Percentiles rank a stretch among this genome's conserved stretches.
Evolutionary conservation across 768 basidiomycete species (phyloP).

Genomic region (Punctularia strigosozonata): DNA sequence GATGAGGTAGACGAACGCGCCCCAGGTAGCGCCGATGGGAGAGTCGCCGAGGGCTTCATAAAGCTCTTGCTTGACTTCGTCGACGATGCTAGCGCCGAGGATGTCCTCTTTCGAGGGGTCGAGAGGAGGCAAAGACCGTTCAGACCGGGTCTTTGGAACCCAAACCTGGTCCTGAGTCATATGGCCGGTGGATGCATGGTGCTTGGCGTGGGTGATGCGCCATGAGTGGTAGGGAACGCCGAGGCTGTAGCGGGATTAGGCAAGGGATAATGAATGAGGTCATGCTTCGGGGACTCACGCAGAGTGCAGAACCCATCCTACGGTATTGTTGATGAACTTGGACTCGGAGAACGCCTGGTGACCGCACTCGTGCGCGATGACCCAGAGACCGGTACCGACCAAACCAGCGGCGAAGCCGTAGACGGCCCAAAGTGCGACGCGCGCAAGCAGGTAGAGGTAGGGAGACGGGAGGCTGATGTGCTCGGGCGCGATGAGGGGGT

Average conservation of each 20-base stretch:
- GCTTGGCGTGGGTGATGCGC: constrained; percentile 89
- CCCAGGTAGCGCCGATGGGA: constrained; percentile 56
- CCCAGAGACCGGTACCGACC: constrained; percentile 89
- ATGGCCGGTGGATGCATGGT: constrained; percentile 91
- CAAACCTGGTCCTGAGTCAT: constrained; percentile 95
- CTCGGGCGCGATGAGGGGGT: constrained; percentile 47
- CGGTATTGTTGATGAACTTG: constrained; percentile 82
- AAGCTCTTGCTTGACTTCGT: constrained; percentile 60
- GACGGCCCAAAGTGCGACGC: constrained; percentile 62
- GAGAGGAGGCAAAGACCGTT: constrained; percentile 51
- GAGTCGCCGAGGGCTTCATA: constrained; percentile 88
- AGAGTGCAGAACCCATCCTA: constrained; percentile 90
- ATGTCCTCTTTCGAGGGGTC: constrained; percentile 58
- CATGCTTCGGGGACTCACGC: constrained; percentile 35
- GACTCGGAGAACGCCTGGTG: constrained; percentile 95
- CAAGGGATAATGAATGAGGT: constrained; percentile 2
- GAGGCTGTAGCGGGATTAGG: constrained; percentile 38
- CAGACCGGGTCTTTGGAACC: constrained; percentile 80
- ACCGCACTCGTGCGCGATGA: constrained; percentile 89
- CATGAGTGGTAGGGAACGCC: constrained; percentile 96
- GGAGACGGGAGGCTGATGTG: constrained; percentile 46
- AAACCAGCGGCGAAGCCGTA: constrained; percentile 80
- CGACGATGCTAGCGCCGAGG: constrained; percentile 49
- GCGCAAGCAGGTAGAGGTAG: constrained; percentile 45
- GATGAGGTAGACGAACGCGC: constrained; percentile 47